These are phyloP conservation scores for Pseudoturritis turrita DNA, from an alignment of 345 rosid genomes.

Conservation along the genomic window DNA sequence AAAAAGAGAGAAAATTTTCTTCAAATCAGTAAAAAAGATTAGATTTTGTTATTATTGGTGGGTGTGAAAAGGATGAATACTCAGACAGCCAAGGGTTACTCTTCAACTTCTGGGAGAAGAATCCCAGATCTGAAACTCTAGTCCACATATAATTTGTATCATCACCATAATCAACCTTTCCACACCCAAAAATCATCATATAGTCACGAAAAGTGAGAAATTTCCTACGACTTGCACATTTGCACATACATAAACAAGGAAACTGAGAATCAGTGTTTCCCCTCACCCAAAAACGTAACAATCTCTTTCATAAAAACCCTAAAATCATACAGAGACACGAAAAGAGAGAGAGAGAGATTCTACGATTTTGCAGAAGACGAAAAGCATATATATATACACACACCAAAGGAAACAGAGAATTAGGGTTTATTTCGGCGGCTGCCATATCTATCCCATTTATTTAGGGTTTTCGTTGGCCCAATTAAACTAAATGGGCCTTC, in stretches of 20 bases:
- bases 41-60: background rate
- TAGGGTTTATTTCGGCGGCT: slow-evolving; percentile 15
- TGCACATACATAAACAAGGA: no score
- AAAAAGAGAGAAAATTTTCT: no score
- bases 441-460: background rate
- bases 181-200: background rate
- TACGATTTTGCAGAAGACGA: background rate
- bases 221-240: background rate
- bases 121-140: slow-evolving; percentile 96
- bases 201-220: background rate
- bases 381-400: slow-evolving; percentile 14
- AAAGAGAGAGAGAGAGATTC: background rate
- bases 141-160: slow-evolving; percentile 67
- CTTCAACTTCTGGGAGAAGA: slow-evolving; percentile 62
- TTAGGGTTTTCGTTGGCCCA: background rate
- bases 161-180: slow-evolving; percentile 45
- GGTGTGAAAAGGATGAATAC: slow-evolving; percentile 32
- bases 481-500: background rate
- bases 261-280: no score
- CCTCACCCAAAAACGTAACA: no score
- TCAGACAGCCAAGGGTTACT: slow-evolving; percentile 99
- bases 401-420: background rate
- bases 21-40: no score
- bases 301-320: no score
- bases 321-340: background rate